These are phyloP conservation scores for Lactuca saligna DNA, from an alignment of 129 eudicot genomes.

Conservation along the genomic window DNA sequence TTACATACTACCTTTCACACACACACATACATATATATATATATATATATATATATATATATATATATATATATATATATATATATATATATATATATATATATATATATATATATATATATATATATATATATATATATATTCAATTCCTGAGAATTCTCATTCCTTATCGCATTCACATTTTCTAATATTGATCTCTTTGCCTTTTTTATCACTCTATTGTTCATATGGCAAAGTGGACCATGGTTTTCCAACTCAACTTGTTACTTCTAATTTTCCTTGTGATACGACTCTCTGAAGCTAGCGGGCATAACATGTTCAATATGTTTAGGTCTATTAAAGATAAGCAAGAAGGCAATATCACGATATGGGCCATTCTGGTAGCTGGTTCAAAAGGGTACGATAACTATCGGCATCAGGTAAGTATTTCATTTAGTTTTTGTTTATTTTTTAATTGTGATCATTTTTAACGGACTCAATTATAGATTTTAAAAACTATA, in stretches of 20 bases:
- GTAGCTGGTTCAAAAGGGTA: slow-evolving; percentile 74
- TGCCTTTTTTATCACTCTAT: neutral
- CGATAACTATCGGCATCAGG: slow-evolving; percentile 79
- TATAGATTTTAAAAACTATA: neutral
- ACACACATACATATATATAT: no score
- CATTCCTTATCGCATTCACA: no score
- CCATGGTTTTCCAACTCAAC: slow-evolving; percentile 7
- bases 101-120: no score
- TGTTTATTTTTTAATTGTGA: neutral
- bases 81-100: no score
- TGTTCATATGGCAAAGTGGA: slow-evolving; percentile 6
- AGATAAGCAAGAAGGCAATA: slow-evolving; percentile 1
- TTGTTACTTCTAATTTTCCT: slow-evolving; percentile 28
- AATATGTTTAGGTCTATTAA: neutral
- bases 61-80: no score
- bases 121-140: no score
- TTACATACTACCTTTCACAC: no score
- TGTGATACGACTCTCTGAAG: slow-evolving; percentile 17
- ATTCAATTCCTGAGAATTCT: no score
- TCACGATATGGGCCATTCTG: slow-evolving; percentile 78
- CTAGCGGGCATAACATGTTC: slow-evolving; percentile 10
- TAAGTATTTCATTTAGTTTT: slow-evolving; percentile 9
- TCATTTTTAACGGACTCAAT: neutral
- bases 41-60: no score
- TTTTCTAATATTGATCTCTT: no score